Base-by-base conservation (phyloP, 169 alveolate genomes). In the Cyclospora cayetanensis region DNA sequence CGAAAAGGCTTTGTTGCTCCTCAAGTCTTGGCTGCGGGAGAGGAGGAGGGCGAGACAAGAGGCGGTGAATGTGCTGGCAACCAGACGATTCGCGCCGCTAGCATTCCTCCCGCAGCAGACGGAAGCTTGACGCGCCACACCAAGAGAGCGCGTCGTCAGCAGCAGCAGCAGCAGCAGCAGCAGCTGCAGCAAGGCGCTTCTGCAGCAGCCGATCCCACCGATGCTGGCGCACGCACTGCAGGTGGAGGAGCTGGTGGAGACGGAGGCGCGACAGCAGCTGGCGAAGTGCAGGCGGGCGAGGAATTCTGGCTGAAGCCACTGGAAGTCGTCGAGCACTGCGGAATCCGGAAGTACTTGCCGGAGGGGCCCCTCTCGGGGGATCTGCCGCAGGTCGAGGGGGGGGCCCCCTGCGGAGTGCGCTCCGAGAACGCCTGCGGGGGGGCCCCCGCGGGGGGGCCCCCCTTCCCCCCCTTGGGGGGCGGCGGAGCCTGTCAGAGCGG, bases 81-180 rank as follows among this genome's bases (percentile, higher is more conserved):
- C n/a, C n/a, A n/a, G n/a, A n/a, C n/a, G n/a, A n/a, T n/a, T n/a
- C n/a, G n/a, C n/a, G n/a, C n/a, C n/a, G n/a, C n/a, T n/a, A n/a
- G n/a, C n/a, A n/a, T n/a, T 65, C n/a, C 39, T 11, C 31, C n/a
- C 77, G 34, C 77, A 35, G 25, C 37, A 27, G 77, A 65, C 5
- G 41, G n/a, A n/a, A n/a, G n/a, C n/a, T n/a, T 41, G 31, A 41
- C 27, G 5, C 1, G 77, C 18, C 77, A 65, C n/a, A 65, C 77
- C 2, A 65, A 65, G 37, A 9, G 77, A 18, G 43, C 42, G 5
- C 35, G 77, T 27, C 77, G 34, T 27, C 77, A 65, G 41, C 77
- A 65, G 77, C 77, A 65, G 77, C 77, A 65, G 77, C 77, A 65
- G 77, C 77, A 65, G 77, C 77, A 65, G 77, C 77, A 65, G 39